Base-by-base conservation (phyloP, 2,329 filamentous ascomycete genomes). In the Colletotrichum spinosum region DNA sequence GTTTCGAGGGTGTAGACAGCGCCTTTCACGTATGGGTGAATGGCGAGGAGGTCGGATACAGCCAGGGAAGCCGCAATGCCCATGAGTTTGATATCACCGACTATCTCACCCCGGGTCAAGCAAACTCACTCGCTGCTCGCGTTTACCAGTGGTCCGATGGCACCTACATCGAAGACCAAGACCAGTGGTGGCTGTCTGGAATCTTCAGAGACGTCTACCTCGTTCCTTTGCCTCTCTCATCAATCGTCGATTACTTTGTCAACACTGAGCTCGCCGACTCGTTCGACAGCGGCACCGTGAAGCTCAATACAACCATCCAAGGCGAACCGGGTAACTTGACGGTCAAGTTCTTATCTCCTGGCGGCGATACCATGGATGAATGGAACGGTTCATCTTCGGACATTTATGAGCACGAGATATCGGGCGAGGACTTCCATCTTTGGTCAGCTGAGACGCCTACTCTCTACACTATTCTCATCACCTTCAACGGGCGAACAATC, bases 101-200 rank as follows among this genome's bases (percentile, higher is more conserved):
- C 0, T 77, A 81, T 33, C 77, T 92, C 2, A 73, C 76, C 1
- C 51, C 75, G 2, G 72, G 76, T 1, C 73, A 75, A 1, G 76
- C 80, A 44, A 92, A 92, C 66, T 80, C 78, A 1, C 73, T 93
- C 2, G 84, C 84, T 6, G 89, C 93, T 0, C 83, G 87, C 54
- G 90, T 93, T 0, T 93, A 93, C 67, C 90, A 92, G 73, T 88
- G 86, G 71, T 92, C 87, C 42, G 88, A 92, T 71, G 90, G 89
- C 2, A 88, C 85, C 13, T 92, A 92, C 67, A 86, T 92, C 39
- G 90, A 93, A 70, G 89, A 92, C 65, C 88, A 86, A 68, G 88
- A 92, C 70, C 87, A 91, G 73, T 92, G 90, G 88, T 88, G 88
- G 84, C 74, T 91, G 4, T 86, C 83, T 52, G 82, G 85, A 15